Conservation (phyloP, 2,329 filamentous ascomycete genomes). For the Madurella mycetomatis region DNA sequence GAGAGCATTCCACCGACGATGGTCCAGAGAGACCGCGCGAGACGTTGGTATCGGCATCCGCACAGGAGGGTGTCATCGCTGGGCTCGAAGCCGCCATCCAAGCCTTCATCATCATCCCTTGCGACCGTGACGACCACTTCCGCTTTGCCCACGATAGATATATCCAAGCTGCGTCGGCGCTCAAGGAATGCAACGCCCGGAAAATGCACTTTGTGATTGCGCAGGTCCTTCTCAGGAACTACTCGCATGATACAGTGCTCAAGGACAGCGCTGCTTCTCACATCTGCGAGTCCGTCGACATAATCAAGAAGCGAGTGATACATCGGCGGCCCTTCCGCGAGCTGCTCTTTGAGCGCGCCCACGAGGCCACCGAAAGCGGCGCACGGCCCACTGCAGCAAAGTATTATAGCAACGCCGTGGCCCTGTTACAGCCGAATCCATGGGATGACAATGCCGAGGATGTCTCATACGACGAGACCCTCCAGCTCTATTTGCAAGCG, state of each 20-base stretch:
- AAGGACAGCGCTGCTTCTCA: conserved; percentile 75
- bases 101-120: conserved; percentile 74
- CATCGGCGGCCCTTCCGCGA: conserved; percentile 65
- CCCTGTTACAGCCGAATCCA: conserved; percentile 71
- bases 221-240: conserved; percentile 72
- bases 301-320: conserved; percentile 64
- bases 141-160: conserved; percentile 87
- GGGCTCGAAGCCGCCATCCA: conserved; percentile 80
- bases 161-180: conserved; percentile 64
- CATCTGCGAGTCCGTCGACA: conserved; percentile 69
- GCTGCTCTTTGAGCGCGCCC: conserved; percentile 73
- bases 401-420: conserved; percentile 73
- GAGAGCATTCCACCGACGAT: conserved; percentile 58
- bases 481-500: conserved; percentile 71
- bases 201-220: conserved; percentile 93
- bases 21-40: conserved; percentile 27
- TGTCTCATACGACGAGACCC: conserved; percentile 79
- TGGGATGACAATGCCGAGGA: conserved; percentile 70
- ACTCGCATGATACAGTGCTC: conserved; percentile 53
- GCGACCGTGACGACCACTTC: conserved; percentile 81
- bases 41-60: conserved; percentile 45
- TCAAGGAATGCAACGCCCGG: conserved; percentile 64
- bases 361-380: conserved; percentile 73
- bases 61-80: conserved; percentile 64
- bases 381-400: conserved; percentile 76